Conservation (phyloP, 345 rosid species). For the Eutrema yunnanense region DNA sequence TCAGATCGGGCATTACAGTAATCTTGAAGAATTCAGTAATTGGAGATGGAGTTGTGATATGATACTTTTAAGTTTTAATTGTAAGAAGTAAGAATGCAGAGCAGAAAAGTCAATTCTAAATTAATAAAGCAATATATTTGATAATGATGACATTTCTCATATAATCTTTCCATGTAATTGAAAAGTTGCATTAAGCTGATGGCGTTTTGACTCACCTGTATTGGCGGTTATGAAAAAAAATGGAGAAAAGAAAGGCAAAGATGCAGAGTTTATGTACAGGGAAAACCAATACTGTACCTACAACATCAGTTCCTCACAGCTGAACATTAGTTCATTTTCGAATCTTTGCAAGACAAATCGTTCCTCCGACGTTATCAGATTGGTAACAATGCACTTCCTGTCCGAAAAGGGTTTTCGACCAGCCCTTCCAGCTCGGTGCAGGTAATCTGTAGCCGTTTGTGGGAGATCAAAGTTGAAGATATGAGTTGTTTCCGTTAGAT, state of each 20-base stretch:
- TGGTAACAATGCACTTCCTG: conserved; percentile 61
- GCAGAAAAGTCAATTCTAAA: not conserved
- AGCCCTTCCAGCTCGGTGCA: conserved; percentile 92
- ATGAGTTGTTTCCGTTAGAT: conserved; percentile 84
- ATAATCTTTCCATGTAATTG: not conserved
- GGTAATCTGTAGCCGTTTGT: conserved; percentile 68
- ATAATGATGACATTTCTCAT: not conserved
- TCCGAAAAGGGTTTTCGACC: conserved; percentile 92
- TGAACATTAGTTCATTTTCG: conserved; percentile 80
- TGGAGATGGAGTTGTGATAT: conserved; percentile 65
- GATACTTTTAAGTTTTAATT: conserved; percentile 18
- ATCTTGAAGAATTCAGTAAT: conserved; percentile 60
- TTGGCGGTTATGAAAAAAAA: not conserved
- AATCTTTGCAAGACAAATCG: conserved; percentile 80
- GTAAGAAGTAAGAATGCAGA: conserved; percentile 18
- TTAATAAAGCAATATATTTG: not conserved
- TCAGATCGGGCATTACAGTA: conserved; percentile 70
- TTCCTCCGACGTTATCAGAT: conserved; percentile 61
- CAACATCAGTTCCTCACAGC: conserved; percentile 48
- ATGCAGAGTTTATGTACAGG: conserved; percentile 2
- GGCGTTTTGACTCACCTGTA: not conserved
- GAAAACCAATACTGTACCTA: conserved; percentile 16
- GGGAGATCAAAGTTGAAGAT: conserved; percentile 91
- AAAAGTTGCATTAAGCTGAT: not conserved
- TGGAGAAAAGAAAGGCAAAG: conserved; percentile 1